Base-by-base conservation (phyloP, 2,329 filamentous ascomycete species). In the Phialocephala sp. region DNA sequence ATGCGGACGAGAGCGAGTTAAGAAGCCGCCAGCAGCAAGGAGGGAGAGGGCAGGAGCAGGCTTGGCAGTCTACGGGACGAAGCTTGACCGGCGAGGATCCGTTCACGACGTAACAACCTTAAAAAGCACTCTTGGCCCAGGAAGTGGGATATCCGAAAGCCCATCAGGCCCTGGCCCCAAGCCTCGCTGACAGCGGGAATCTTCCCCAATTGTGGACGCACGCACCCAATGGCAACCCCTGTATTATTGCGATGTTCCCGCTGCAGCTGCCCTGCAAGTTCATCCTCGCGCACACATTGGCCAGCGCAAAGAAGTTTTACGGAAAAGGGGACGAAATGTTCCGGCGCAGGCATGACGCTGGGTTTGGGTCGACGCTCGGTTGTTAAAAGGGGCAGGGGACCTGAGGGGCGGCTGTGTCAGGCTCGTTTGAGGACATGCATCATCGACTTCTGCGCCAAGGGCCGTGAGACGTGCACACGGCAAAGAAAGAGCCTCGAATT, bases 111-210 rank as follows among this genome's bases (percentile, higher is more conserved):
- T 62, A 65, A 65, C 60, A 67, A 71, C 62, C 63, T 69, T 67
- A 65, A 70, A 62, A 58, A 57, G 58, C 50, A 63, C 58, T 57
- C 65, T 69, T 68, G 68, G 68, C 61, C 58, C 59, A 68, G 72
- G 69, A 70, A 69, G 50, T 62, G 37, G 57, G 50, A 57, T 68
- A 73, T 73, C 72, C 72, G 71, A 71, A 67, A 39, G 57, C 36
- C 39, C 57, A 41, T 66, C 65, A 64, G 61, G 63, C 58, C 59
- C 63, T 64, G 9, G 58, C 58, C 35, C 8, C 37, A 59, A 59
- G 37, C 57, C 36, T 39, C 41, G 54, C 39, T 63, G 66, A 65
- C 65, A 67, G 59, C 66, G 68, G 65, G 66, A 64, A 45, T 62
- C 27, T 58, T 37, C 18, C n/a, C 8, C 15, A 11, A 24, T 9